phyloP scores from a whole-genome alignment of 345 rosid species.

The Gossypium anomalum region DNA sequence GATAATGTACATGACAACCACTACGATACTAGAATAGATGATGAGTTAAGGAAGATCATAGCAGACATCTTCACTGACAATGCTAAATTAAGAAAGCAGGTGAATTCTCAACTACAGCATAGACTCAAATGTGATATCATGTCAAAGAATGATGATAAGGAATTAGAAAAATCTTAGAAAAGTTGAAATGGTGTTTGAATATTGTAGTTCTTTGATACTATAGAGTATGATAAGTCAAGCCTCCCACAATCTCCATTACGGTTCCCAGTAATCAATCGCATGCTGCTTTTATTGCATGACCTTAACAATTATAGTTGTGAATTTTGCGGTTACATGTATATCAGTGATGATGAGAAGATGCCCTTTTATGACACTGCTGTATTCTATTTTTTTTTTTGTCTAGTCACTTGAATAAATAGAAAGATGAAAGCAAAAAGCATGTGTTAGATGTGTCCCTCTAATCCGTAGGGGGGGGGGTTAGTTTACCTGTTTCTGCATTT shows the following conservation, averaged over 20 bases:
- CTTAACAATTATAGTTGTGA: slow-evolving; percentile 6
- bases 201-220: not conserved
- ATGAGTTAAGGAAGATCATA: slow-evolving; percentile 52
- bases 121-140: slow-evolving; percentile 27
- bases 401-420: not conserved
- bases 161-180: not conserved
- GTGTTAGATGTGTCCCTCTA: not conserved
- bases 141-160: slow-evolving; percentile 11
- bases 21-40: slow-evolving; percentile 26
- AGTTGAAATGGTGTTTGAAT: slow-evolving; percentile 15
- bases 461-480: not conserved
- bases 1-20: slow-evolving; percentile 13
- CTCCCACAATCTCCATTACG: not conserved
- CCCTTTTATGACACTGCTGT: not conserved
- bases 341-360: not conserved
- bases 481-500: not conserved
- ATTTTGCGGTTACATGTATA: slow-evolving; percentile 20
- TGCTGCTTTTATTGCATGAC: slow-evolving; percentile 18
- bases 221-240: not conserved
- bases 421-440: not conserved
- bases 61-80: slow-evolving; percentile 50
- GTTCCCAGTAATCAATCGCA: not conserved
- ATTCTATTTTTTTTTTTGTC: not conserved
- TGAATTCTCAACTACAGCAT: slow-evolving; percentile 40
- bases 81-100: slow-evolving; percentile 65